Evolutionary conservation across 768 basidiomycete species (phyloP).

Genomic region (Guyanaporus albipodus): DNA sequence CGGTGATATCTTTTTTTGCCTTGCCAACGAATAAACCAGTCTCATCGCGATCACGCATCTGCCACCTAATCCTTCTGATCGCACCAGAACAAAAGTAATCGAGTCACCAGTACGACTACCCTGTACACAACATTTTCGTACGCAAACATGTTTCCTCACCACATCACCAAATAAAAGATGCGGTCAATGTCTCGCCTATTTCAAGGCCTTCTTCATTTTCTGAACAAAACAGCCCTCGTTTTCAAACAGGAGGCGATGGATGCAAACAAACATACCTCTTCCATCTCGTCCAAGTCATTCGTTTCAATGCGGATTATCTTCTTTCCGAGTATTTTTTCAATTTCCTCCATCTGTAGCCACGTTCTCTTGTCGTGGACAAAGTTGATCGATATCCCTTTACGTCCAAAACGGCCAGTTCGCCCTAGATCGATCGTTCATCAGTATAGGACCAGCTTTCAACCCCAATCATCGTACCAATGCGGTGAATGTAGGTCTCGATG

Average conservation of each 20-base stretch:
- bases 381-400: slow-evolving; percentile 95
- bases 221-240: too few relatives aligned
- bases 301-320: slow-evolving; percentile 86
- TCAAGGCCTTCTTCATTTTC: slow-evolving; percentile 82
- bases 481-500: slow-evolving; percentile 95
- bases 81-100: too few relatives aligned
- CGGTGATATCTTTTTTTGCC: too few relatives aligned
- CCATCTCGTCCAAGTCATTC: slow-evolving; percentile 89
- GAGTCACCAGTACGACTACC: too few relatives aligned
- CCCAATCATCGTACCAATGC: slow-evolving; percentile 67
- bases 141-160: too few relatives aligned
- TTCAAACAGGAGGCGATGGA: too few relatives aligned
- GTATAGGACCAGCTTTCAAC: not conserved
- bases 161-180: too few relatives aligned
- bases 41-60: too few relatives aligned
- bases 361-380: slow-evolving; percentile 91
- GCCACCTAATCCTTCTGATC: too few relatives aligned
- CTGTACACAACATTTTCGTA: too few relatives aligned
- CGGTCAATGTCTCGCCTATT: slow-evolving; percentile 37
- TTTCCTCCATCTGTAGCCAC: slow-evolving; percentile 86
- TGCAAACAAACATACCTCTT: slow-evolving; percentile 59
- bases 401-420: slow-evolving; percentile 95
- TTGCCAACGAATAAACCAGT: too few relatives aligned
- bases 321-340: slow-evolving; percentile 74
- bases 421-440: slow-evolving; percentile 45